A percentile compares a stretch with the other conserved stretches of the same genome.
Evolutionary conservation across 2,329 filamentous ascomycete species (phyloP).

Genomic region (Exserohilum turcica): DNA sequence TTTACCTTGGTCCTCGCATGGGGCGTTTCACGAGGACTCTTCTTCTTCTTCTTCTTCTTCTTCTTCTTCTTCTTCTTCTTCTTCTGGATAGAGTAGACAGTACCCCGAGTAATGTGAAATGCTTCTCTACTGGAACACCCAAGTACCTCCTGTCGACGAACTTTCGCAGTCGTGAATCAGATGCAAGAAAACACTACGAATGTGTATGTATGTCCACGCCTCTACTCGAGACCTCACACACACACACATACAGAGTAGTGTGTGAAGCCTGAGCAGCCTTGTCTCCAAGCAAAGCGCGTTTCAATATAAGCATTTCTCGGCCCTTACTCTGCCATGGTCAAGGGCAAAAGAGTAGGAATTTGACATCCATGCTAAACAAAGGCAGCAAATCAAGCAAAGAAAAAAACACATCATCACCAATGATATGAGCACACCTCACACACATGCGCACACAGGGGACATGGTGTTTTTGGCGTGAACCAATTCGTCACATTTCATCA

Average conservation of each 20-base stretch:
- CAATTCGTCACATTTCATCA: slow-evolving; percentile 45
- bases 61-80: no score
- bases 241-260: slow-evolving; percentile 8
- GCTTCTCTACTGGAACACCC: not conserved
- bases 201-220: slow-evolving; percentile 28
- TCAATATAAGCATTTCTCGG: slow-evolving; percentile 87
- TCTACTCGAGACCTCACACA: slow-evolving; percentile 30
- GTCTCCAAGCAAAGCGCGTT: slow-evolving; percentile 41
- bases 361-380: slow-evolving; percentile 93
- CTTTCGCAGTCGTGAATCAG: not conserved
- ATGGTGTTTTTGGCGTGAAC: slow-evolving; percentile 38
- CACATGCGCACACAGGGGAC: slow-evolving; percentile 2
- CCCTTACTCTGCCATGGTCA: slow-evolving; percentile 87
- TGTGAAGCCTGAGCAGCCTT: slow-evolving; percentile 35
- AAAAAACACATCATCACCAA: slow-evolving; percentile 6
- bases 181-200: not conserved
- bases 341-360: slow-evolving; percentile 88
- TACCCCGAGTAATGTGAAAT: not conserved
- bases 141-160: no score
- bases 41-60: no score
- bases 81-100: slow-evolving; percentile 1
- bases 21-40: no score
- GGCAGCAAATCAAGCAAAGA: no score
- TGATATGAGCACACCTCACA: slow-evolving; percentile 1
- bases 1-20: no score